phyloP scores from a whole-genome alignment of 345 rosid species.

The Hibiscus trionum region DNA sequence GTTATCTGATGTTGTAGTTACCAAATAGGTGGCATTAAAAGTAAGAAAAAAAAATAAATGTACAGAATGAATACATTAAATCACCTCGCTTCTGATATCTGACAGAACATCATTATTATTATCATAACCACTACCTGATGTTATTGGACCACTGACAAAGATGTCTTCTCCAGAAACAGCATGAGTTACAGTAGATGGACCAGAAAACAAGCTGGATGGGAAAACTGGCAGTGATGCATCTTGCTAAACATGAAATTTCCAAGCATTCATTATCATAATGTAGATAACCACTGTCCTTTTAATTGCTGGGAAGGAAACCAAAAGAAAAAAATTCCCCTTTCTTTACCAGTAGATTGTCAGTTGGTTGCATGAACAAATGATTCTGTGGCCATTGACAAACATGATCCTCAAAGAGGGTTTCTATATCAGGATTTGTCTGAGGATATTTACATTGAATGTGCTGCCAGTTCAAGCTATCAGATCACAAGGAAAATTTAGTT shows the following conservation, averaged over 20 bases:
- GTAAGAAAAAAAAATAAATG: background rate
- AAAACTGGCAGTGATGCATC: constrained; percentile 16
- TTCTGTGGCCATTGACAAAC: constrained; percentile 19
- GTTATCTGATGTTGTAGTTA: constrained; percentile 6
- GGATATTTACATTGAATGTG: constrained; percentile 34
- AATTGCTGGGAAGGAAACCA: background rate
- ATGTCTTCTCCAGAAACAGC: constrained; percentile 15
- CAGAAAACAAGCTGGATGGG: constrained; percentile 12
- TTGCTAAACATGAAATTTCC: constrained; percentile 21
- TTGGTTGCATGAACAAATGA: constrained; percentile 11
- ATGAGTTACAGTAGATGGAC: constrained; percentile 16
- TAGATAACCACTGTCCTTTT: background rate
- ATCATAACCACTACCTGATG: constrained; percentile 13
- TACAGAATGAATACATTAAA: background rate
- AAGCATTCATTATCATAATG: constrained; percentile 3
- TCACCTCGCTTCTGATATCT: background rate
- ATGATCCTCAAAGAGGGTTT: constrained; percentile 44
- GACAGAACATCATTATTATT: background rate
- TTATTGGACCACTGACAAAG: constrained; percentile 7
- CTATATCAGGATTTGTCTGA: constrained; percentile 29
- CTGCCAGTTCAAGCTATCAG: constrained; percentile 54
- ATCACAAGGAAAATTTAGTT: constrained; percentile 12
- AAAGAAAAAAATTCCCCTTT: background rate
- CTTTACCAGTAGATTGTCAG: constrained; percentile 22
- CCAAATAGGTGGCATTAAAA: background rate